Base-by-base conservation (phyloP, 805 yeast species). In the Teunomyces lycoperdinae region DNA sequence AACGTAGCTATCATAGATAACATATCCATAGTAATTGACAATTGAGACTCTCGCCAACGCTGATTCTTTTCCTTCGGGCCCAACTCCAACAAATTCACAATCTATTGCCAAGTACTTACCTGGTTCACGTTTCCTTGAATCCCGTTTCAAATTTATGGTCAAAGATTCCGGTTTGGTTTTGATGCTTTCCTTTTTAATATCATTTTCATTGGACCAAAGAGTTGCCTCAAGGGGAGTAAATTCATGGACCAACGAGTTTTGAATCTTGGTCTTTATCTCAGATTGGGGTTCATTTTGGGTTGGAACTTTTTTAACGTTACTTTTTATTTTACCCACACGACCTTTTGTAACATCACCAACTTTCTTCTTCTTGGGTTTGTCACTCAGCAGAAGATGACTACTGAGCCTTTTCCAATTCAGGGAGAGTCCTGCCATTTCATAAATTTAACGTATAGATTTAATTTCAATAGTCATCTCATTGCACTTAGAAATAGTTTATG, bases 21-120 rank as follows among this genome's bases (percentile, higher is more conserved):
- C 74, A 53, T 80, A 79, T 0, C 97, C 97, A 58, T 80, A 84
- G 62, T 76, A 89, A 61, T 91, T 89, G 3, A 91, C 97, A 9
- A 91, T 70, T 0, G 97, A 89, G 0, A 90, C 94, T 55, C 97
- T 76, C 0, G 96, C 97, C 11, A 91, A 70, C 1, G 84, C 92
- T 4, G 89, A 82, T 41, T 75, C 80, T 32, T 59, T 58, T 5
- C 95, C 95, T 8, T 82, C 84, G 4, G 78, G 79, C 0, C 96
- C 97, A 2, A 87, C 84, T 9, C 97, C 97, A 2, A 91, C 97
- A 72, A 91, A 90, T 58, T 91, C 98, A 70, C 97, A 90, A 66
- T 91, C 98, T 51, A 91, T 80, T 1, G 96, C 89, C 2, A 90
- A 50, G 55, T 78, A 90, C 57, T 79, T 85, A 1, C 97, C 97